Evolutionary conservation across 768 basidiomycete species (phyloP).

Genomic region (Lentinula edodes): DNA sequence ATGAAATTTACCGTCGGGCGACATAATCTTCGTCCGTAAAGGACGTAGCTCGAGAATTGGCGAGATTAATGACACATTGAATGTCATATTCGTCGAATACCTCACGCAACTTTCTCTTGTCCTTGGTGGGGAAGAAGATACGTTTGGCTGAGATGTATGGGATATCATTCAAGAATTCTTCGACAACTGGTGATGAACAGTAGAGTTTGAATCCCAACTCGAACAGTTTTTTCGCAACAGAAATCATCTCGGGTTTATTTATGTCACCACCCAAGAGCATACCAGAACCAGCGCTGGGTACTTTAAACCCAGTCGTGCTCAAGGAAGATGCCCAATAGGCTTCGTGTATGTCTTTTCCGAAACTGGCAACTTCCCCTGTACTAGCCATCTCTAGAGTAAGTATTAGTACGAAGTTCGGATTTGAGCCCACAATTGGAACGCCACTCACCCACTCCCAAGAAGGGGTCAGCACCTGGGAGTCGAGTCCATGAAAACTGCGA

Average conservation of each 20-base stretch:
- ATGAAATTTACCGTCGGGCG: conserved; percentile 65
- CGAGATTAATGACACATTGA: conserved; percentile 90
- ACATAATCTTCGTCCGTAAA: conserved; percentile 94
- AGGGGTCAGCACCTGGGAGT: conserved; percentile 91
- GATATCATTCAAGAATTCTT: conserved; percentile 73
- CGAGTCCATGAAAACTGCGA: conserved; percentile 99
- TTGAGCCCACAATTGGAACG: background rate
- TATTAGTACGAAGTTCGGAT: conserved; percentile 3
- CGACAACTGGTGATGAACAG: conserved; percentile 76
- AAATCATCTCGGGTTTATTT: conserved; percentile 78
- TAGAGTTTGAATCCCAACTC: conserved; percentile 95
- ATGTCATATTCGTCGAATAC: conserved; percentile 95
- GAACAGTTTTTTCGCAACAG: conserved; percentile 72
- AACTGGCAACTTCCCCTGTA: conserved; percentile 95
- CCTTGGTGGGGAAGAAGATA: conserved; percentile 94
- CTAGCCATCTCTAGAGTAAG: conserved; percentile 83
- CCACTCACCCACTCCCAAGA: conserved; percentile 84
- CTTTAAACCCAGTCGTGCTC: conserved; percentile 93
- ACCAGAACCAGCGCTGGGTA: conserved; percentile 79
- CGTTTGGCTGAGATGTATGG: conserved; percentile 78
- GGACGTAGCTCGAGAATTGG: conserved; percentile 68
- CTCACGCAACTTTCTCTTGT: conserved; percentile 91
- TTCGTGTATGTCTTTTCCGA: conserved; percentile 90
- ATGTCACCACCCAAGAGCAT: conserved; percentile 92
- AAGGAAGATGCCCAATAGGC: conserved; percentile 95